A percentile compares a stretch with the other conserved stretches of the same genome.
Conservation (phyloP, 495 filamentous ascomycete species). For the Penicillium chermesinum region DNA sequence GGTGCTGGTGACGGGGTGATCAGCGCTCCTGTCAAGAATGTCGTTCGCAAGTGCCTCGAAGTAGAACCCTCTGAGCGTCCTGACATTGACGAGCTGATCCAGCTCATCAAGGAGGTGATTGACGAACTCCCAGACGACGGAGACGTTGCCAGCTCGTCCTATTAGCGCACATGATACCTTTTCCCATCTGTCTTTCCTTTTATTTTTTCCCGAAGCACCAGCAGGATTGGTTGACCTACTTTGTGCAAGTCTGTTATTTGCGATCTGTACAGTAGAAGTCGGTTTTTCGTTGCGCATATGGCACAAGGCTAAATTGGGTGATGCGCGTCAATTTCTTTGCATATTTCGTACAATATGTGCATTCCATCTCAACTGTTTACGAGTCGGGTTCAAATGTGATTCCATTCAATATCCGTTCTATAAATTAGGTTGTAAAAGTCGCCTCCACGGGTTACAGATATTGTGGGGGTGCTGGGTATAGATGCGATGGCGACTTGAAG, state of each 20-base stretch:
- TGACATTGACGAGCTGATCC: slow-evolving; percentile 84
- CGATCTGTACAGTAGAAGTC: slow-evolving; percentile 1
- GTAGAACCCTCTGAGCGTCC: slow-evolving; percentile 92
- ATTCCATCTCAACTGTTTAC: neutral
- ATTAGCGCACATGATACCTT: slow-evolving; percentile 2
- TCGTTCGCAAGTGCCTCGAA: slow-evolving; percentile 80
- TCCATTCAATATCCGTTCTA: too few relatives aligned
- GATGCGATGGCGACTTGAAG: neutral
- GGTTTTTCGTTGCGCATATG: neutral
- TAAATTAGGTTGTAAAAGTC: too few relatives aligned
- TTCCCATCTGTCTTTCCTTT: neutral
- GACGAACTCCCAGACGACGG: slow-evolving; percentile 69
- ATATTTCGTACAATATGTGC: neutral
- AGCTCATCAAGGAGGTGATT: slow-evolving; percentile 70
- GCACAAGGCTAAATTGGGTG: neutral
- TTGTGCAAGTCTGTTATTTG: neutral
- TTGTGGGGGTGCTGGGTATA: neutral
- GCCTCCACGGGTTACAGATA: too few relatives aligned
- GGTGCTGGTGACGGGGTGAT: slow-evolving; percentile 41
- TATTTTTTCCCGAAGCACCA: neutral
- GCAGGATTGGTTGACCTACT: neutral
- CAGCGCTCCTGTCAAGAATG: slow-evolving; percentile 71
- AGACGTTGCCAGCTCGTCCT: slow-evolving; percentile 26
- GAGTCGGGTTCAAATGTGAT: too few relatives aligned
- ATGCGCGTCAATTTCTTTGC: neutral